These are phyloP conservation scores for Melastoma malabathricum DNA, from an alignment of 345 rosid genomes.

Conservation along the genomic window DNA sequence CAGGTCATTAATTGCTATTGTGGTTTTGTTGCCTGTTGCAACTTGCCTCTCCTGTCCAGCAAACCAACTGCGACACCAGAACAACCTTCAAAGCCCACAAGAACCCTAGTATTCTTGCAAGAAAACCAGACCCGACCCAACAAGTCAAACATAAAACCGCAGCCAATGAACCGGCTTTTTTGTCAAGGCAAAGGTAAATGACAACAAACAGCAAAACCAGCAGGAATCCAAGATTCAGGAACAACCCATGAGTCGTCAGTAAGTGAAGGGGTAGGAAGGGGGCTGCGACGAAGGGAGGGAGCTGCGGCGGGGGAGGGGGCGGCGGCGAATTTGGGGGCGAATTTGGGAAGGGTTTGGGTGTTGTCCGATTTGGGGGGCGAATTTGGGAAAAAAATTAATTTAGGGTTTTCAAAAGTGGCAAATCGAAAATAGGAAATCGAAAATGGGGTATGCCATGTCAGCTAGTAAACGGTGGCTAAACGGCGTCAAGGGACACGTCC, in stretches of 20 bases:
- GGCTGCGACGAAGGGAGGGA: background rate
- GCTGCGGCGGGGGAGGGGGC: too few relatives aligned
- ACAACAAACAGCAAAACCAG: slow-evolving; percentile 25
- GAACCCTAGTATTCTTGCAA: slow-evolving; percentile 9
- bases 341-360: too few relatives aligned
- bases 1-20: too few relatives aligned
- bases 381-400: too few relatives aligned
- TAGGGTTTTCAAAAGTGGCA: too few relatives aligned
- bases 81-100: slow-evolving; percentile 12
- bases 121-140: slow-evolving; percentile 9
- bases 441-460: too few relatives aligned
- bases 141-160: slow-evolving; percentile 30
- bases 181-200: slow-evolving; percentile 34
- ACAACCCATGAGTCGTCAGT: slow-evolving; percentile 14
- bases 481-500: too few relatives aligned
- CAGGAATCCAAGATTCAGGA: slow-evolving; percentile 42
- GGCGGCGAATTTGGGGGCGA: too few relatives aligned
- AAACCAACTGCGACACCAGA: slow-evolving; percentile 4
- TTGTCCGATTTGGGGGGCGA: too few relatives aligned
- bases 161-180: slow-evolving; percentile 46
- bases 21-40: too few relatives aligned
- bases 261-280: slow-evolving; percentile 13
- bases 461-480: too few relatives aligned
- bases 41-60: slow-evolving; percentile 8
- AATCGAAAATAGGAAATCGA: too few relatives aligned